phyloP scores from a whole-genome alignment of 106 monocot species.

The Dendrobium chrysotoxum region DNA sequence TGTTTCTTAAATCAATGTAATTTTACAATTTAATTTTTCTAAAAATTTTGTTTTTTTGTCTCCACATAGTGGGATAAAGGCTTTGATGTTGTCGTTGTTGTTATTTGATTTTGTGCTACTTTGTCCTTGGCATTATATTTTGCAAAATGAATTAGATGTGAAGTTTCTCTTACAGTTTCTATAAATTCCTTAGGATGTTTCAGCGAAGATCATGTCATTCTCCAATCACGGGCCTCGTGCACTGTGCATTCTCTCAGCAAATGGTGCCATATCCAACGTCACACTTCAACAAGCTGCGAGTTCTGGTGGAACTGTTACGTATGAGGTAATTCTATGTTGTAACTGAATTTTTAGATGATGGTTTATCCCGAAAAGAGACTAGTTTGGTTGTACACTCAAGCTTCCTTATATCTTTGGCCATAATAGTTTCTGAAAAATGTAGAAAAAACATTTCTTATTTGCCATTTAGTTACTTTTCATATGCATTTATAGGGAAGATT shows the following conservation, averaged over 20 bases:
- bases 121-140: no score
- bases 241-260: slow-evolving; percentile 32
- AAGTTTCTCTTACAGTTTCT: background rate
- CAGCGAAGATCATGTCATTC: slow-evolving; percentile 34
- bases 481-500: slow-evolving; percentile 11
- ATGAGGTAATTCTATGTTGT: slow-evolving; percentile 17
- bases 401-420: no score
- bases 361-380: background rate
- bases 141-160: background rate
- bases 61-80: no score
- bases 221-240: slow-evolving; percentile 17
- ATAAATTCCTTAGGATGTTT: slow-evolving; percentile 21
- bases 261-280: slow-evolving; percentile 31
- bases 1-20: no score
- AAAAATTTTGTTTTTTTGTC: no score
- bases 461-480: background rate
- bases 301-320: slow-evolving; percentile 27
- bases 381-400: background rate
- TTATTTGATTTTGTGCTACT: no score
- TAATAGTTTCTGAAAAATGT: background rate
- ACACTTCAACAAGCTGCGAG: slow-evolving; percentile 24
- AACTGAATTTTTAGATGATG: background rate
- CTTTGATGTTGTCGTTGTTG: no score
- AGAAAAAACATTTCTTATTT: background rate
- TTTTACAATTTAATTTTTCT: no score